phyloP scores from a whole-genome alignment of 805 yeast species.

The Diddensiella santjacobensis region DNA sequence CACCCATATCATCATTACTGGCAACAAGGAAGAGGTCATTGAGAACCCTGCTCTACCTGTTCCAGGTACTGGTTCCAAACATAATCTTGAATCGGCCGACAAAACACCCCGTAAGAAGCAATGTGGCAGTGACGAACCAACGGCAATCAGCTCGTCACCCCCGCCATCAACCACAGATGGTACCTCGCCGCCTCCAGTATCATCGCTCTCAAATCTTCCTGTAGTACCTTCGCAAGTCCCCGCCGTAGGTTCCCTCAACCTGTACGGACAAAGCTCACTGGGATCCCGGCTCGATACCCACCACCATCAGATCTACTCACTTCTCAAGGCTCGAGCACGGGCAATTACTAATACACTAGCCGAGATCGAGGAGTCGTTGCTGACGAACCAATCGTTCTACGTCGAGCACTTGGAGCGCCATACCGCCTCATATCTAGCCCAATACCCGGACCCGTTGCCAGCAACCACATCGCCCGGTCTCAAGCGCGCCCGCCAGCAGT shows the following conservation, averaged over 20 bases:
- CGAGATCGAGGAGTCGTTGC: slow-evolving; percentile 4
- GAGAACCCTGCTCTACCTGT: not conserved
- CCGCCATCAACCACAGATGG: not conserved
- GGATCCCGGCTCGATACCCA: not conserved
- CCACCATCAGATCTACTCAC: slow-evolving; percentile 1
- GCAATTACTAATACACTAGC: not conserved
- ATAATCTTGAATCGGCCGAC: not conserved
- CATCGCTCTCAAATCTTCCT: not conserved
- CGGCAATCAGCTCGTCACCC: not conserved
- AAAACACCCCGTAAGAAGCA: not conserved
- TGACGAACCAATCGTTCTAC: slow-evolving; percentile 1
- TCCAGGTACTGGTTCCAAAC: not conserved
- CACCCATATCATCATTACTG: not conserved
- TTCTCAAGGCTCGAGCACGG: not conserved
- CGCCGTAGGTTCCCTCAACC: not conserved
- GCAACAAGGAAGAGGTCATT: not conserved
- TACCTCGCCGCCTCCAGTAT: not conserved
- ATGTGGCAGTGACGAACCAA: not conserved
- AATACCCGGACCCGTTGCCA: not conserved
- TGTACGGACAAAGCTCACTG: not conserved
- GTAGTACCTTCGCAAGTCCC: too few species aligned
- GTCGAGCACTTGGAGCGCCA: slow-evolving; percentile 1
- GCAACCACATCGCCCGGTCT: not conserved
- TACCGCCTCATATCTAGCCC: not conserved
- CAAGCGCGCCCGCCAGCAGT: not conserved